Conservation (phyloP, 345 rosid genomes). For the Eucalyptus curtisii region DNA sequence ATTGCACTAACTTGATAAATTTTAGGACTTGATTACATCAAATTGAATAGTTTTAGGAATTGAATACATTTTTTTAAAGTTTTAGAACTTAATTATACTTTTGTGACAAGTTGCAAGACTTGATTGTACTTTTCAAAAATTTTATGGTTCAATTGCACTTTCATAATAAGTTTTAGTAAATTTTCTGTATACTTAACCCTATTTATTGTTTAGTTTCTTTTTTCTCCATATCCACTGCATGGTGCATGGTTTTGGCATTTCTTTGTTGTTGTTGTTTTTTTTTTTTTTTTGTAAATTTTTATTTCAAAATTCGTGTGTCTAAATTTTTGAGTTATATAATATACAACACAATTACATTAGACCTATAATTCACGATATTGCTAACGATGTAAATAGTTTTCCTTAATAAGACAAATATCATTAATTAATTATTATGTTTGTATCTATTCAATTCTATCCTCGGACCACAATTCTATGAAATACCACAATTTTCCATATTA, state of each 20-base stretch:
- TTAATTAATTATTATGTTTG: not conserved
- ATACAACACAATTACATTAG: not conserved
- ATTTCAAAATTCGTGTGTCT: not conserved
- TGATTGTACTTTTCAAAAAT: no score
- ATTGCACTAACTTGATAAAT: no score
- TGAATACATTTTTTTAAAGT: no score
- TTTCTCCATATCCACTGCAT: not conserved
- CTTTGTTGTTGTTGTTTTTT: not conserved
- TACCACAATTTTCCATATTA: not conserved
- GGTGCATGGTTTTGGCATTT: not conserved
- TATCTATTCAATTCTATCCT: not conserved
- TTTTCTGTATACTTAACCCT: no score
- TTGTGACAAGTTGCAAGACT: no score
- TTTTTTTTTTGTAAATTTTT: no score
- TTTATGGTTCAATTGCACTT: no score
- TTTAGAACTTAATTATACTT: no score
- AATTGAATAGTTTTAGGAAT: no score
- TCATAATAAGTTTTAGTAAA: no score
- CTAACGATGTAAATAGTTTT: not conserved
- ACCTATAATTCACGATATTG: not conserved
- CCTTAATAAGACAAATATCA: not conserved
- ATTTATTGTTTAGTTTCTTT: not conserved
- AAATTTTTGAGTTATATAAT: not conserved
- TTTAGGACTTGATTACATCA: no score
- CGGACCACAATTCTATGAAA: not conserved